phyloP scores from a whole-genome alignment of 208 protist genomes.

The Angomonas deanei region DNA sequence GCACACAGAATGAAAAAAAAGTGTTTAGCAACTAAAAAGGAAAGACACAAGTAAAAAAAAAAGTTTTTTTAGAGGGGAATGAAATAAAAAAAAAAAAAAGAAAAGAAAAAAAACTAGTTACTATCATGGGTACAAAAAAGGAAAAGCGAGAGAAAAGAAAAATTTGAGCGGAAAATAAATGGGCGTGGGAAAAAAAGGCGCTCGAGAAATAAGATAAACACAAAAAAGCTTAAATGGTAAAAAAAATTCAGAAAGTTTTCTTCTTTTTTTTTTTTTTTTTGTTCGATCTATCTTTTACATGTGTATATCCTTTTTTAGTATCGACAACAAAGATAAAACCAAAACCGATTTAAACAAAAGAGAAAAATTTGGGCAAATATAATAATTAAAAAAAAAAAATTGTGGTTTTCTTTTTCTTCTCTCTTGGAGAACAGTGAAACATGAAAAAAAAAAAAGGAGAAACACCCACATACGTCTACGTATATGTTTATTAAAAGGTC shows the following conservation, averaged over 20 bases:
- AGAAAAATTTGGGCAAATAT: no score
- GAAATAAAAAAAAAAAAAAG: not conserved
- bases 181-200: not conserved
- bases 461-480: not conserved
- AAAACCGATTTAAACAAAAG: no score
- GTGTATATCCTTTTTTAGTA: no score
- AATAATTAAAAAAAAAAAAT: no score
- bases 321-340: no score
- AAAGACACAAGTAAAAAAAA: constrained; percentile 2
- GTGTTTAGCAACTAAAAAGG: not conserved
- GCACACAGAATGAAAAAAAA: constrained; percentile 7
- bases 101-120: constrained; percentile 4
- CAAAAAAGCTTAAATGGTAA: constrained; percentile 7
- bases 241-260: not conserved
- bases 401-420: no score
- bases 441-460: not conserved
- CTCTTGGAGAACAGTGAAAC: no score
- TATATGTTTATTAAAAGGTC: no score
- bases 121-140: not conserved
- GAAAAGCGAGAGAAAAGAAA: constrained; percentile 9
- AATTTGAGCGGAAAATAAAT: not conserved
- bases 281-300: no score
- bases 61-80: not conserved
- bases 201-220: not conserved
- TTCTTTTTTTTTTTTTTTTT: no score